Evolutionary conservation across 345 rosid genomes (phyloP), one percentile per base, ranked within the genome.

Genomic region (Citrus reticulata): DNA sequence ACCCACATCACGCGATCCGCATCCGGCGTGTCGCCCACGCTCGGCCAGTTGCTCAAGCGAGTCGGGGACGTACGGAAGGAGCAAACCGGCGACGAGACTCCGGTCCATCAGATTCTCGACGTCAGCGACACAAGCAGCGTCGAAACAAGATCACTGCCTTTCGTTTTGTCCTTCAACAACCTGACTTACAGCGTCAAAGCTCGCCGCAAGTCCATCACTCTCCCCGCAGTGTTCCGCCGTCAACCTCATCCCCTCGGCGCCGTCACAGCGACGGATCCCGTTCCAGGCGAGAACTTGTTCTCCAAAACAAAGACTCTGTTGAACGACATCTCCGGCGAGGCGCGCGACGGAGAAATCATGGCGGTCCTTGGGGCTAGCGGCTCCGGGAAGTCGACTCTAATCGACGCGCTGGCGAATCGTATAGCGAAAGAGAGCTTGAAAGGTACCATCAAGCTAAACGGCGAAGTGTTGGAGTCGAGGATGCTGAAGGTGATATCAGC

Each of bases 301-400:
- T 29, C 88, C 2, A 72, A 81, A 25, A 86, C 90, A 22, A 97
- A 97, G 85, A 89, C 93, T 4, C 89, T 97, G 6, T 88, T 96
- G 1, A 87, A 96, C 57, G 85, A 92, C 40, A 89, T 96, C 76
- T 91, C 97, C 32, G 99, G 98, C 0, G 93, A 91, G 86, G 93
- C 98, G 0, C 87, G 94, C 0, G 95, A 96, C 6, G 99, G 98
- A 0, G 98, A 96, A 88, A 90, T 94, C 32, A 77, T 96, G 3
- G 97, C 98, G 0, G 97, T 96, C 75, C 97, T 94, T 1, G 99
- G 98, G 0, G 99, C 98, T 0, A 96, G 98, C 46, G 98, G 99
- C 0, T 91, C 98, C 0, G 98, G 99, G 32, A 96, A 96, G 70
- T 96, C 98, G 8, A 96, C 98, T 0, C 77, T 94, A 4, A 86